A percentile compares a stretch with the other conserved stretches of the same genome.
phyloP scores from a whole-genome alignment of 768 basidiomycete genomes.

The Leccinum obscurum region DNA sequence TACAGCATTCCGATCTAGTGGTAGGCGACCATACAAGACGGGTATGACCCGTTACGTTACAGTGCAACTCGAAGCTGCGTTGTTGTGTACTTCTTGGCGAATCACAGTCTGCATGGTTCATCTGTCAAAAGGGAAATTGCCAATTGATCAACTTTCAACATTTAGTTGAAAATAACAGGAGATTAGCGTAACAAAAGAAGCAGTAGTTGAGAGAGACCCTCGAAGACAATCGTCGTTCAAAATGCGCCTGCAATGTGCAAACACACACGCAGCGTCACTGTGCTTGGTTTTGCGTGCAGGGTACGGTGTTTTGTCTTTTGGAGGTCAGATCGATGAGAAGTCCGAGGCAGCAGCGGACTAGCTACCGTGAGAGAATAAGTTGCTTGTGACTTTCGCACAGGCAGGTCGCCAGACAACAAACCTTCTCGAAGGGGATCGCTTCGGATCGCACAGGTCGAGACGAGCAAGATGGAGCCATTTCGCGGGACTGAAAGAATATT shows the following conservation, averaged over 20 bases:
- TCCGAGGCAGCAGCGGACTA: background rate
- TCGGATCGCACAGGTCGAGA: background rate
- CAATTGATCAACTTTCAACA: background rate
- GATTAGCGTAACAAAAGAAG: background rate
- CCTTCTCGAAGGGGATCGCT: background rate
- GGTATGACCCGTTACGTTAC: constrained; percentile 8
- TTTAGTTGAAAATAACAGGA: background rate
- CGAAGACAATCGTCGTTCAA: background rate
- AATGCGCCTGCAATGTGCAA: background rate
- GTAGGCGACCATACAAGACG: background rate
- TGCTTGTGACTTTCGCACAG: no score
- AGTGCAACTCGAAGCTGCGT: no score
- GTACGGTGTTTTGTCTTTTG: background rate
- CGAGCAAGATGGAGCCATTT: background rate
- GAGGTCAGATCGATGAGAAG: no score
- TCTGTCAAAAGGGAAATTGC: background rate
- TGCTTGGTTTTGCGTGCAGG: background rate
- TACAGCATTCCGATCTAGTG: background rate
- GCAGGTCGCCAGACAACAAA: background rate
- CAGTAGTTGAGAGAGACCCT: background rate
- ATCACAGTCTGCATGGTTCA: background rate
- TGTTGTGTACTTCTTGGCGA: no score
- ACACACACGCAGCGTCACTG: background rate
- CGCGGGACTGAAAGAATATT: background rate
- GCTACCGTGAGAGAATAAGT: background rate